Base-by-base conservation (phyloP, 2,329 filamentous ascomycete species). In the Colletotrichum horii region DNA sequence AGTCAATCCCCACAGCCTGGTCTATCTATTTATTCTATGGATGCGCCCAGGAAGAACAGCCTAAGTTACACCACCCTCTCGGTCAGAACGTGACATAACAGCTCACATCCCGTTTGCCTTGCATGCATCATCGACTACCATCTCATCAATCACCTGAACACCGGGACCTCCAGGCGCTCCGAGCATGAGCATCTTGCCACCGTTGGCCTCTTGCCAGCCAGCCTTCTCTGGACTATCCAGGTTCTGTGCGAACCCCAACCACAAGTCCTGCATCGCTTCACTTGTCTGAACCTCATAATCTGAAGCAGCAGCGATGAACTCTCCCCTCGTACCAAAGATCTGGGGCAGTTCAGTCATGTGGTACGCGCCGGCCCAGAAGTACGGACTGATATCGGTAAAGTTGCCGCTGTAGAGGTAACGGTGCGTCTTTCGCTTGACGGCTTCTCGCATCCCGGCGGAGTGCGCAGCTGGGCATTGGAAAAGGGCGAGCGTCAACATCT, bases 271-370 rank as follows among this genome's bases (percentile, higher is more conserved):
- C 60, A 64, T 38, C 2, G 6, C 32, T n/a, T 64, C 60, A 7
- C 30, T 64, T 8, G n/a, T 64, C 30, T 38, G 16, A 7, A 64
- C 32, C 19, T 38, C 60, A n/a, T 64, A 28, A 4, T 38, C 22
- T 9, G 19, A 36, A 12, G 60, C 60, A 12, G 19, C 8, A 15
- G 60, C 32, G 4, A 11, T 36, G n/a, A 64, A 64, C 15, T 36
- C 60, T 9, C 60, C 60, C n/a, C 30, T 75, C 7, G 82, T 83
- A 3, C 81, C 82, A 65, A 83, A 83, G 1, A 83, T 60, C 56
- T 82, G 65, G 11, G 82, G 82, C 55, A 83, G 73, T 72, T 83
- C 82, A 12, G 80, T 67, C 38, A 69, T 76, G 65, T 82, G 81
- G 24, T 80, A 82, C 2, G 81, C 80, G 12, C 81, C 81, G 65